These are phyloP conservation scores for Diaporthe nobilis DNA, from an alignment of 2,329 filamentous ascomycete genomes.

Conservation along the genomic window DNA sequence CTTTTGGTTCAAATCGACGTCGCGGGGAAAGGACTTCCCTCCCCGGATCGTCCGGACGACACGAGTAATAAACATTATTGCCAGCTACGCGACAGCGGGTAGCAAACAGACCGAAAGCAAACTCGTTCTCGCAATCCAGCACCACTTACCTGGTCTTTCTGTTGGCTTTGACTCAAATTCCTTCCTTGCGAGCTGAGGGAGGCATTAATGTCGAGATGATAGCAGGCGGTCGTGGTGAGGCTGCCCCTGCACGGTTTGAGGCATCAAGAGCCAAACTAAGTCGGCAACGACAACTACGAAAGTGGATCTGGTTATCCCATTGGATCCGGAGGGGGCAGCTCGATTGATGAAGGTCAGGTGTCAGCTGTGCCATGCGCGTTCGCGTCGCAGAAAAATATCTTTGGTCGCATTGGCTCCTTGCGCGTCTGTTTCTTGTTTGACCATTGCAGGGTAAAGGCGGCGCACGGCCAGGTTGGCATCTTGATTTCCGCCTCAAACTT, in stretches of 20 bases:
- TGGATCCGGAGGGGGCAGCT: neutral
- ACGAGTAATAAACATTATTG: neutral
- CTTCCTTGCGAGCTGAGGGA: conserved; percentile 14
- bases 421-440: conserved; percentile 32
- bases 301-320: neutral
- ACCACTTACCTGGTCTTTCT: neutral
- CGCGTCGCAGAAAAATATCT: conserved; percentile 26
- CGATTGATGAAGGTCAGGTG: conserved; percentile 23
- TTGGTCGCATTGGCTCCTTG: conserved; percentile 14
- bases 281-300: neutral
- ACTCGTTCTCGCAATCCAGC: neutral
- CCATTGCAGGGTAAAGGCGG: conserved; percentile 8
- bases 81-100: neutral
- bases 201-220: conserved; percentile 9
- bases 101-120: neutral
- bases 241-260: neutral
- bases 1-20: too few species aligned
- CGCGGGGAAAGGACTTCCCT: neutral
- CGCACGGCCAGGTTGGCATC: conserved; percentile 24
- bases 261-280: neutral
- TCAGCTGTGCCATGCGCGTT: neutral
- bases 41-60: neutral
- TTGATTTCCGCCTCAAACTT: conserved; percentile 23
- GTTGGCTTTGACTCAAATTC: neutral
- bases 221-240: neutral